Percentiles rank a stretch among this genome's conserved stretches.
phyloP scores from a whole-genome alignment of 2,329 filamentous ascomycete species.

The Alternaria atra region DNA sequence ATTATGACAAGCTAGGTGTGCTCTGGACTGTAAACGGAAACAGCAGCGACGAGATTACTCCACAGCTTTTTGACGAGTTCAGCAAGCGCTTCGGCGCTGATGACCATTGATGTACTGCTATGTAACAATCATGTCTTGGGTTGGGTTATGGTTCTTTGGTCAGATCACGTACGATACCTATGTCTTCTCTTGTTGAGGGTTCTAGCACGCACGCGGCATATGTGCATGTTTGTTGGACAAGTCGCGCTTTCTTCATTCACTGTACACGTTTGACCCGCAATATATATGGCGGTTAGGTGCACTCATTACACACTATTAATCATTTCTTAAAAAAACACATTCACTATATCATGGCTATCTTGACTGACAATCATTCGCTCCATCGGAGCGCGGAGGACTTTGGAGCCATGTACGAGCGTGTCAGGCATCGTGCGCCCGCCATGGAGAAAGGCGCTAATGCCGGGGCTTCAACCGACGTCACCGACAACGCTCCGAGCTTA shows the following conservation, averaged over 20 bases:
- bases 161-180: constrained; percentile 8
- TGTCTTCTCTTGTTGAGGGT: constrained; percentile 3
- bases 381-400: constrained; percentile 3
- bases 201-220: constrained; percentile 1
- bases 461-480: constrained; percentile 24
- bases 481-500: constrained; percentile 21
- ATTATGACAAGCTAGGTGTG: constrained; percentile 85
- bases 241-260: constrained; percentile 26
- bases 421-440: constrained; percentile 5
- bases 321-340: not conserved
- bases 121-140: not conserved
- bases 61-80: constrained; percentile 86
- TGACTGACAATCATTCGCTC: not conserved
- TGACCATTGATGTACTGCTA: constrained; percentile 25
- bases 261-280: constrained; percentile 25
- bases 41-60: constrained; percentile 93
- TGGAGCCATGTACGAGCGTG: constrained; percentile 16
- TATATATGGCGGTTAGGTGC: constrained; percentile 9
- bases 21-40: constrained; percentile 87
- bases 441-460: constrained; percentile 11
- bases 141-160: constrained; percentile 13
- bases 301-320: constrained; percentile 14
- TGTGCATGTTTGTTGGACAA: constrained; percentile 10
- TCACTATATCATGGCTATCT: not conserved
- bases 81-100: constrained; percentile 72